A percentile compares a stretch with the other conserved stretches of the same genome.
These are phyloP conservation scores for Neoboletus brunneissimus DNA, from an alignment of 768 basidiomycete species.

Conservation along the genomic window DNA sequence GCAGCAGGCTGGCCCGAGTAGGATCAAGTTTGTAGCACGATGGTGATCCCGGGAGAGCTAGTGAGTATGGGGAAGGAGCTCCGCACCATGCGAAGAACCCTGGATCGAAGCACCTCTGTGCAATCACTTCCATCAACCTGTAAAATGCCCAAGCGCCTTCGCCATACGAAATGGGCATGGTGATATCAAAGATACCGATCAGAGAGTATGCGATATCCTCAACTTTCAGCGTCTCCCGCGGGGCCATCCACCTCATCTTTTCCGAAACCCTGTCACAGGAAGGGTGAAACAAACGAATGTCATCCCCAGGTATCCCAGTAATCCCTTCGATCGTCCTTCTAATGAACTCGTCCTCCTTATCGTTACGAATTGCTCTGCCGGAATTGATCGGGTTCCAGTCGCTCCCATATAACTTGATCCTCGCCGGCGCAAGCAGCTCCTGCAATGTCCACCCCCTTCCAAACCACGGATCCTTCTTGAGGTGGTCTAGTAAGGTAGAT, in stretches of 20 bases:
- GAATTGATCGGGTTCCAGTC: neutral
- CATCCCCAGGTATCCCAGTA: neutral
- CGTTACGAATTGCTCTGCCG: neutral
- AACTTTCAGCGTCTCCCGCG: neutral
- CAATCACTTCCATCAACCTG: neutral
- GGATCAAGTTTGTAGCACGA: neutral
- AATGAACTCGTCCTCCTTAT: neutral
- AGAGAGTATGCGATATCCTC: neutral
- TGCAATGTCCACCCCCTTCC: neutral
- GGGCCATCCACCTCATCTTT: neutral
- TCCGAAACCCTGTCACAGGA: neutral
- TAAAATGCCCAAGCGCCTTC: neutral
- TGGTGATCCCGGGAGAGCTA: neutral
- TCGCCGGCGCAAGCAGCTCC: neutral
- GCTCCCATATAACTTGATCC: neutral
- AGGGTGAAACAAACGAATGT: neutral
- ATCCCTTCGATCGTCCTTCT: neutral
- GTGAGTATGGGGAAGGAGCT: neutral
- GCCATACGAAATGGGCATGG: neutral
- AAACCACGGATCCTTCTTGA: neutral
- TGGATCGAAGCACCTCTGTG: neutral
- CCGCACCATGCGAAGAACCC: neutral
- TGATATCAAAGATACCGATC: neutral
- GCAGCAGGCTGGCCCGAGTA: neutral
- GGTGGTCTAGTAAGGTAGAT: neutral